Conservation (phyloP, 2,329 filamentous ascomycete genomes). For the Mariannaea elegans region DNA sequence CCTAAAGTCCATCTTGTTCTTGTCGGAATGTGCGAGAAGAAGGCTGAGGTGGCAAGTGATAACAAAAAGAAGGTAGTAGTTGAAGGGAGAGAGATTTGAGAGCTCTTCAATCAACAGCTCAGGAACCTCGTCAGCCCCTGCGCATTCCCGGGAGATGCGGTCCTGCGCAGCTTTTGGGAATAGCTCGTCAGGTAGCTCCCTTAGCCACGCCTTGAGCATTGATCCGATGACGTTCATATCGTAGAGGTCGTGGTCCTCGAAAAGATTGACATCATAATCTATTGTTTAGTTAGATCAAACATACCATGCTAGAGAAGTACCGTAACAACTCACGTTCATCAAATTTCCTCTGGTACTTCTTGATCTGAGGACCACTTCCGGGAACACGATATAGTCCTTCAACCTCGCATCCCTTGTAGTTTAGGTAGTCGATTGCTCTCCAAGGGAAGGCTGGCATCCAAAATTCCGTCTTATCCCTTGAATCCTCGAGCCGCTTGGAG, state of each 20-base stretch:
- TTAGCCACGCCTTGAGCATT: slow-evolving; percentile 95
- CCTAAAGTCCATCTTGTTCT: slow-evolving; percentile 98
- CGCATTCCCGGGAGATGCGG: slow-evolving; percentile 80
- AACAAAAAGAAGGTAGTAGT: slow-evolving; percentile 96
- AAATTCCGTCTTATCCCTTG: slow-evolving; percentile 94
- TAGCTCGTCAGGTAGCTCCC: slow-evolving; percentile 92
- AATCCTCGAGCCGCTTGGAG: slow-evolving; percentile 86
- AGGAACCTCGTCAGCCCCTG: slow-evolving; percentile 80
- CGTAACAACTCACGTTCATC: slow-evolving; percentile 71
- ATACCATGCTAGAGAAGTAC: background rate
- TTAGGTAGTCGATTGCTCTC: slow-evolving; percentile 95
- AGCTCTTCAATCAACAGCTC: slow-evolving; percentile 90
- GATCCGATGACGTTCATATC: slow-evolving; percentile 97
- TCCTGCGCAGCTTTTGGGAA: slow-evolving; percentile 88
- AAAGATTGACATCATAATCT: slow-evolving; percentile 91
- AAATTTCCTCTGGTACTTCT: slow-evolving; percentile 92
- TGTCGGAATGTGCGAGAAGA: slow-evolving; percentile 87
- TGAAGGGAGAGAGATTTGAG: slow-evolving; percentile 93
- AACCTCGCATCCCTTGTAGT: slow-evolving; percentile 92
- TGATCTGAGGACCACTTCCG: slow-evolving; percentile 88
- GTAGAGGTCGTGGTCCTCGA: slow-evolving; percentile 86
- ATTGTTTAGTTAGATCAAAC: slow-evolving; percentile 15
- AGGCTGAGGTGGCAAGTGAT: slow-evolving; percentile 96
- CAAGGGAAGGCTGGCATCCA: slow-evolving; percentile 98
- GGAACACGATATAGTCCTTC: slow-evolving; percentile 94